phyloP scores from a whole-genome alignment of 2,329 filamentous ascomycete genomes.

The Penicillium sp. region DNA sequence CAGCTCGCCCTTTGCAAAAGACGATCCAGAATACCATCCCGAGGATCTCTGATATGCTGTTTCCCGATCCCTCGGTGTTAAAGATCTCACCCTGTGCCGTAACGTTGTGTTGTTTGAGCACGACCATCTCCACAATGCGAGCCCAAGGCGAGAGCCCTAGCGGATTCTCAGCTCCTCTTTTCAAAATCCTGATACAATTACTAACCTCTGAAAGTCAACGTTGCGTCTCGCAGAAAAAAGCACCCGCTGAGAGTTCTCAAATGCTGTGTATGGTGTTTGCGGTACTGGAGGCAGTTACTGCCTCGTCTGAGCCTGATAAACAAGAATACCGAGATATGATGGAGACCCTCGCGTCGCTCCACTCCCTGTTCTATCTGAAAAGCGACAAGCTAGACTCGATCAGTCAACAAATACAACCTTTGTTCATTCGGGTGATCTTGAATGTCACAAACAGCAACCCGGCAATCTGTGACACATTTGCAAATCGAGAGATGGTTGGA shows the following conservation, averaged over 20 bases:
- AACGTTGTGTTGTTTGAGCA: slow-evolving; percentile 35
- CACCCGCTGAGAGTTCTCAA: slow-evolving; percentile 20
- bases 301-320: slow-evolving; percentile 28
- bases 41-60: slow-evolving; percentile 27
- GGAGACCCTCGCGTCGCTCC: slow-evolving; percentile 31
- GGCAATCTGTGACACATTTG: slow-evolving; percentile 68
- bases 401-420: slow-evolving; percentile 31
- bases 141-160: slow-evolving; percentile 31
- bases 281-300: slow-evolving; percentile 41
- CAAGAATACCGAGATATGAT: slow-evolving; percentile 30
- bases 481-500: slow-evolving; percentile 43
- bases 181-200: slow-evolving; percentile 33
- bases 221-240: background rate
- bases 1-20: slow-evolving; percentile 34
- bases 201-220: slow-evolving; percentile 20
- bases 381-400: slow-evolving; percentile 14
- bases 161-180: slow-evolving; percentile 27
- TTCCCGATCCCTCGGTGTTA: slow-evolving; percentile 17
- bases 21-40: slow-evolving; percentile 30
- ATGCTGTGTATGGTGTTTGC: slow-evolving; percentile 33
- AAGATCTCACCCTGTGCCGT: slow-evolving; percentile 35
- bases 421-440: slow-evolving; percentile 69
- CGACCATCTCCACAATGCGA: slow-evolving; percentile 33
- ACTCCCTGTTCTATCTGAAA: slow-evolving; percentile 42
- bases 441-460: slow-evolving; percentile 84